phyloP scores from a whole-genome alignment of 208 protist genomes.

The Crithidia sp. region DNA sequence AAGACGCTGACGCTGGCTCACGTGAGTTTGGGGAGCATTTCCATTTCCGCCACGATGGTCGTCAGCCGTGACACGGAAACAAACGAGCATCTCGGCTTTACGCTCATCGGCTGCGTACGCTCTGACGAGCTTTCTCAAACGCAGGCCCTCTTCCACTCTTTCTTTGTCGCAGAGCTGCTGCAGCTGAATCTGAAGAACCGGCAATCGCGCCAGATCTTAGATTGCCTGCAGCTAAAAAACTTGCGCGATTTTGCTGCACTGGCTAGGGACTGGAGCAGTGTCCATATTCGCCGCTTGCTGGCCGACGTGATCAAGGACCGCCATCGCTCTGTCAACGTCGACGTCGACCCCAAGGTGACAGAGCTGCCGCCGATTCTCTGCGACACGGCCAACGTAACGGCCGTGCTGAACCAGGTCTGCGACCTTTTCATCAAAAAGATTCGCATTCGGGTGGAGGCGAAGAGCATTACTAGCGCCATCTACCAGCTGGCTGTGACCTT shows the following conservation, averaged over 20 bases:
- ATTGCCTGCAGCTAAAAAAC: conserved; percentile 68
- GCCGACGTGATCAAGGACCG: conserved; percentile 59
- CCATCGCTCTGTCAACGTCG: conserved; percentile 48
- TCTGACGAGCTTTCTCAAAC: conserved; percentile 53
- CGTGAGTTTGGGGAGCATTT: conserved; percentile 56
- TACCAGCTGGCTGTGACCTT: conserved; percentile 61
- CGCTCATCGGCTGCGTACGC: conserved; percentile 59
- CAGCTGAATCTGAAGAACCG: conserved; percentile 43
- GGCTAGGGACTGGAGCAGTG: conserved; percentile 49
- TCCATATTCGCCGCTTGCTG: conserved; percentile 54
- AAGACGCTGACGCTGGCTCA: conserved; percentile 56
- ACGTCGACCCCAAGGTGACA: conserved; percentile 58
- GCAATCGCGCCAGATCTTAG: conserved; percentile 51
- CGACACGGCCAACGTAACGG: conserved; percentile 44
- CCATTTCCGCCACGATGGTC: conserved; percentile 51
- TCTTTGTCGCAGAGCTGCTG: conserved; percentile 53
- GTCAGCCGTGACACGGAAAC: conserved; percentile 39
- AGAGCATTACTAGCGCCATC: conserved; percentile 58
- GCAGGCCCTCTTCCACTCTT: conserved; percentile 58
- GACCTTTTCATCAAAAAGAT: conserved; percentile 61
- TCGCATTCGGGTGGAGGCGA: conserved; percentile 60
- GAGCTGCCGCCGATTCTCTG: conserved; percentile 59
- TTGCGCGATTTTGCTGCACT: conserved; percentile 50
- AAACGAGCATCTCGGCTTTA: conserved; percentile 48
- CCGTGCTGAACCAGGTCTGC: conserved; percentile 44